These are phyloP conservation scores for Usnea hakonensis DNA, from an alignment of 495 filamentous ascomycete species.

Conservation along the genomic window DNA sequence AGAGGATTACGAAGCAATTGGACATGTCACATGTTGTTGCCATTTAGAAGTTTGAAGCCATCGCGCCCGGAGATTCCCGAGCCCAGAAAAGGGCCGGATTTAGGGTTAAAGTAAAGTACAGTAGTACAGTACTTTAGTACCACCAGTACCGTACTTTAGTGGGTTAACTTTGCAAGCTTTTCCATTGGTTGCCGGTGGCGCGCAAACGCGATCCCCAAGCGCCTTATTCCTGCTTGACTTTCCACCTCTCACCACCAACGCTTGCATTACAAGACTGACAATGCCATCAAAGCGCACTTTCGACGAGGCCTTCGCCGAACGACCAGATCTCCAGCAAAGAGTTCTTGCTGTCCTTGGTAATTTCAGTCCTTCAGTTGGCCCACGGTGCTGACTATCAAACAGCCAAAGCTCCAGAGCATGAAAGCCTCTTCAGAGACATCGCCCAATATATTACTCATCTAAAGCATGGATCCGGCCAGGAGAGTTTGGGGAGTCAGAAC, in stretches of 20 bases:
- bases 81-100: too few species aligned
- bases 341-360: slow-evolving; percentile 10
- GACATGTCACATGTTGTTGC: not conserved
- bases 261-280: not conserved
- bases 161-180: too few species aligned
- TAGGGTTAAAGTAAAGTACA: too few species aligned
- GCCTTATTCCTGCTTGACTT: not conserved
- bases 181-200: slow-evolving; percentile 7
- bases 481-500: slow-evolving; percentile 19
- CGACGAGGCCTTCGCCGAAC: slow-evolving; percentile 13
- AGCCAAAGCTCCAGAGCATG: slow-evolving; percentile 12
- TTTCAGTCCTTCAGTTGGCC: not conserved
- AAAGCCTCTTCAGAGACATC: slow-evolving; percentile 40
- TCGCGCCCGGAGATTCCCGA: too few species aligned
- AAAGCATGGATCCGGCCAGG: slow-evolving; percentile 21
- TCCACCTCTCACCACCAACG: not conserved
- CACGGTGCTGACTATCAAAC: slow-evolving; percentile 7
- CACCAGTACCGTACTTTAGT: too few species aligned
- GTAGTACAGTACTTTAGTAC: too few species aligned
- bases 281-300: not conserved
- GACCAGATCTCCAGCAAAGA: slow-evolving; percentile 9
- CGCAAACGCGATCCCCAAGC: slow-evolving; percentile 7
- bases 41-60: not conserved
- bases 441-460: slow-evolving; percentile 41
- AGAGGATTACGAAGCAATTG: too few species aligned